These are phyloP conservation scores for Rhazya stricta DNA, from an alignment of 257 asterid species.

Conservation along the genomic window DNA sequence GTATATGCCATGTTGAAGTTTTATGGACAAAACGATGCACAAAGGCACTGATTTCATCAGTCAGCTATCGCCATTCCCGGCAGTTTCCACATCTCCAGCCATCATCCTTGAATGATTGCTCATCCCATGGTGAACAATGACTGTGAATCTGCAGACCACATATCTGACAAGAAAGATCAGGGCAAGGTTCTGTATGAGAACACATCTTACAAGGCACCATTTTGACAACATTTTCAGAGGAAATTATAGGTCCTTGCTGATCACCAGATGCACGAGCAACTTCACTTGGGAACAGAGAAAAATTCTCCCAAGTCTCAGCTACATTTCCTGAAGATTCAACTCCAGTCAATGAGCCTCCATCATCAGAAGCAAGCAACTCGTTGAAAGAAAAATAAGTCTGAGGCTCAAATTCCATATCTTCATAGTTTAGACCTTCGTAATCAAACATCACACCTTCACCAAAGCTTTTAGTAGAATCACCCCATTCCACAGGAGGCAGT, in stretches of 20 bases:
- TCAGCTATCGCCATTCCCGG: slow-evolving; percentile 41
- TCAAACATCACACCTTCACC: slow-evolving; percentile 44
- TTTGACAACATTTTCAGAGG: slow-evolving; percentile 24
- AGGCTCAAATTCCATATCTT: slow-evolving; percentile 77
- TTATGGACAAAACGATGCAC: not conserved
- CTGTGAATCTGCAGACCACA: slow-evolving; percentile 63
- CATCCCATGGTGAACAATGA: slow-evolving; percentile 74
- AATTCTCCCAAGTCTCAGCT: slow-evolving; percentile 24
- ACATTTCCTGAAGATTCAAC: slow-evolving; percentile 28
- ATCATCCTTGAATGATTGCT: slow-evolving; percentile 27
- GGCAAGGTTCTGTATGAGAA: slow-evolving; percentile 40
- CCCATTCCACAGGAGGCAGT: slow-evolving; percentile 35
- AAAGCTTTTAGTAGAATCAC: slow-evolving; percentile 30
- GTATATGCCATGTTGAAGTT: not conserved
- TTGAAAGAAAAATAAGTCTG: slow-evolving; percentile 87
- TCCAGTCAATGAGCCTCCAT: slow-evolving; percentile 28
- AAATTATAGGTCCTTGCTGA: slow-evolving; percentile 28
- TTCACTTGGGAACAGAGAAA: slow-evolving; percentile 30
- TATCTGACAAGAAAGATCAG: slow-evolving; percentile 47
- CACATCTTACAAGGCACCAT: slow-evolving; percentile 43
- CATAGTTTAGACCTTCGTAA: slow-evolving; percentile 40
- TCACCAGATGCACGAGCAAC: slow-evolving; percentile 22
- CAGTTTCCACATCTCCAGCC: slow-evolving; percentile 83
- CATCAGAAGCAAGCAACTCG: slow-evolving; percentile 61
- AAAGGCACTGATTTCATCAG: not conserved